Percentiles rank a stretch among this genome's conserved stretches.
Conservation (phyloP, 768 basidiomycete species). For the Serendipita sp. region DNA sequence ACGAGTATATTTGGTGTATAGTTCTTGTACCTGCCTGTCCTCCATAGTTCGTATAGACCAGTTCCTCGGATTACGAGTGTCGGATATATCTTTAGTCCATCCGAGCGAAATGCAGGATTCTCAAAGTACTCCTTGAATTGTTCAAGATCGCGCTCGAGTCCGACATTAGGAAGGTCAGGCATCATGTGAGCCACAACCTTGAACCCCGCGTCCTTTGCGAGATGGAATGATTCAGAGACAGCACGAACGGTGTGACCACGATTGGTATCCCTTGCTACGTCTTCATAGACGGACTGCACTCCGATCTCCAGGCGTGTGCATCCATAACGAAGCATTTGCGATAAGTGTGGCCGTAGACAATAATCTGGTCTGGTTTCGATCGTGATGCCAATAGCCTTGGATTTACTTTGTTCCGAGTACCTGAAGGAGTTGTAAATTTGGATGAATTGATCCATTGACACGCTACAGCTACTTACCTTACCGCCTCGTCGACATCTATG, state of each 20-base stretch:
- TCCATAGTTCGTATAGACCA: constrained; percentile 88
- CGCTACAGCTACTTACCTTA: constrained; percentile 33
- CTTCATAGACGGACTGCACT: constrained; percentile 98
- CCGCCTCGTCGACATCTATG: constrained; percentile 87
- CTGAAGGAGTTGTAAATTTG: constrained; percentile 22
- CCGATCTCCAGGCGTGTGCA: constrained; percentile 98
- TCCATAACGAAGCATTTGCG: constrained; percentile 99
- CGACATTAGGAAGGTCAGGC: constrained; percentile 97
- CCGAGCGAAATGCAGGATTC: constrained; percentile 91
- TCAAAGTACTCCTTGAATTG: constrained; percentile 99
- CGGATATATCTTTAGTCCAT: constrained; percentile 96
- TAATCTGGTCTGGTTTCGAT: constrained; percentile 98
- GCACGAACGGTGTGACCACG: constrained; percentile 97
- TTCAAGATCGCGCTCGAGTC: constrained; percentile 89
- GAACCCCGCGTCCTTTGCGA: constrained; percentile 97
- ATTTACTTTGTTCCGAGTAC: constrained; percentile 93
- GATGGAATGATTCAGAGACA: constrained; percentile 90
- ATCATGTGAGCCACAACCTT: constrained; percentile 99
- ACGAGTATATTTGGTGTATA: constrained; percentile 98
- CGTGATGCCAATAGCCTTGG: constrained; percentile 96
- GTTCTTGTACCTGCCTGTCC: constrained; percentile 95
- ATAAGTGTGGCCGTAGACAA: constrained; percentile 89
- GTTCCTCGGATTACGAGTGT: constrained; percentile 96
- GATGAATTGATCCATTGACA: neutral
- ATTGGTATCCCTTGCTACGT: constrained; percentile 96